Base-by-base conservation (phyloP, 2,329 filamentous ascomycete species). In the Macrophomina tecta region DNA sequence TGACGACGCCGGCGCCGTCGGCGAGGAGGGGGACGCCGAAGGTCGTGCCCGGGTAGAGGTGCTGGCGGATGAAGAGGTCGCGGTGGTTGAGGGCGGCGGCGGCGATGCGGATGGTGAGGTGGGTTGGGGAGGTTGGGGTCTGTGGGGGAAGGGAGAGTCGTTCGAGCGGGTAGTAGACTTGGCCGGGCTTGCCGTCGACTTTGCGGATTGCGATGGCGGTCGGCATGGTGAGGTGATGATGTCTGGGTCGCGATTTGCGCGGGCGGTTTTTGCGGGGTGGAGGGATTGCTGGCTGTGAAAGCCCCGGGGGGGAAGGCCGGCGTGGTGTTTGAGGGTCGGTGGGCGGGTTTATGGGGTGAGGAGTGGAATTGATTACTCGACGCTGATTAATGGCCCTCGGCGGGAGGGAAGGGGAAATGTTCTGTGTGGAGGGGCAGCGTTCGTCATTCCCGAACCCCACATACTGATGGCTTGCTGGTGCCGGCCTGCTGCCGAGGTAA, bases 1-100 rank as follows among this genome's bases (percentile, higher is more conserved):
- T 85, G 4, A 98, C 92, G 67, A 86, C 82, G 65, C 94, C 94
- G 72, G 86, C 89, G 70, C 92, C 94, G 76, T 98, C 94, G 68
- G 93, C 89, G 32, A 97, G 86, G 49, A 98, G 82, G 0, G 94
- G 92, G 5, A 89, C 84, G 68, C 87, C 85, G 78, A 97, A 97
- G 12, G 91, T 90, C 64, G 93, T 90, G 72, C 87, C 90, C 0
- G 94, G 94, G 82, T 98, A 98, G 48, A 97, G 88, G 75, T 94
- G 90, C 78, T 95, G 93, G 65, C 94, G 91, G 79, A 97, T 91
- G 82, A 97, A 98, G 72, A 97, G 88, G 79, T 98, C 95, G 73
- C 94, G 91, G 82, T 98, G 95, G 83, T 98, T 98, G 61, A 98
- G 88, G 14, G 94, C 91, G 1, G 86, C 91, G 62, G 93, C 91